Percentiles rank a stretch among this genome's conserved stretches.
Conservation (phyloP, 345 rosid species). For the Sapria himalayana region DNA sequence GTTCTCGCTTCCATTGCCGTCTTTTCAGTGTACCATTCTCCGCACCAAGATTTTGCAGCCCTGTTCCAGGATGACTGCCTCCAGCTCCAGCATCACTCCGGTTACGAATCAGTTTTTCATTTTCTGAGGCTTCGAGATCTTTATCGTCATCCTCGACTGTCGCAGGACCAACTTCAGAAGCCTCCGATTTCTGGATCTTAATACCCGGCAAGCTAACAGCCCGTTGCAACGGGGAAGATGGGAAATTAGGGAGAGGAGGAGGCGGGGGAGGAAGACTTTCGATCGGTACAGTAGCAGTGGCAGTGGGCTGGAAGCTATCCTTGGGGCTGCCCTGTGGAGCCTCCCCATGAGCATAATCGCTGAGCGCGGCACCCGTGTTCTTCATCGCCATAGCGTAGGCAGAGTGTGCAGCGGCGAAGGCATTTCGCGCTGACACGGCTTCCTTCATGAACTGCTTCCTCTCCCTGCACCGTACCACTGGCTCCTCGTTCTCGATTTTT, state of each 20-base stretch:
- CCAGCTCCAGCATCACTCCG: conserved; percentile 22
- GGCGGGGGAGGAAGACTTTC: conserved; percentile 35
- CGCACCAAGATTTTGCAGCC: neutral
- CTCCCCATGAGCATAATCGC: conserved; percentile 66
- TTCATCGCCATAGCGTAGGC: conserved; percentile 58
- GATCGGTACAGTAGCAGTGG: conserved; percentile 7
- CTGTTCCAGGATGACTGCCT: conserved; percentile 16
- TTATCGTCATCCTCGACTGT: conserved; percentile 41
- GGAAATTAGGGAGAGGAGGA: neutral
- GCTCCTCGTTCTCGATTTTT: conserved; percentile 91
- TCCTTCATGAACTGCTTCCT: conserved; percentile 56
- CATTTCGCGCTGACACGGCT: conserved; percentile 55
- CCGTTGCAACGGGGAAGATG: conserved; percentile 26
- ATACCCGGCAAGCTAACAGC: conserved; percentile 75
- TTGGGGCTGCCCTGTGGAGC: conserved; percentile 11
- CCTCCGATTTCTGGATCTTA: conserved; percentile 29
- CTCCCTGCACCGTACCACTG: conserved; percentile 60
- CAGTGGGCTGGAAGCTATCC: neutral
- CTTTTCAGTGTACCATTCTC: conserved; percentile 3
- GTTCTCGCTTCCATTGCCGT: conserved; percentile 7
- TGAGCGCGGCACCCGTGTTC: conserved; percentile 89
- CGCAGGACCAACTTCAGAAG: conserved; percentile 18
- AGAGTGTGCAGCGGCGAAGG: conserved; percentile 93
- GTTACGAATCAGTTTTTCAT: too few species aligned
- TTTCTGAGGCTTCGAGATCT: conserved; percentile 23